A percentile compares a stretch with the other conserved stretches of the same genome.
Conservation (phyloP, 345 rosid species). For the Gossypium raimondii region DNA sequence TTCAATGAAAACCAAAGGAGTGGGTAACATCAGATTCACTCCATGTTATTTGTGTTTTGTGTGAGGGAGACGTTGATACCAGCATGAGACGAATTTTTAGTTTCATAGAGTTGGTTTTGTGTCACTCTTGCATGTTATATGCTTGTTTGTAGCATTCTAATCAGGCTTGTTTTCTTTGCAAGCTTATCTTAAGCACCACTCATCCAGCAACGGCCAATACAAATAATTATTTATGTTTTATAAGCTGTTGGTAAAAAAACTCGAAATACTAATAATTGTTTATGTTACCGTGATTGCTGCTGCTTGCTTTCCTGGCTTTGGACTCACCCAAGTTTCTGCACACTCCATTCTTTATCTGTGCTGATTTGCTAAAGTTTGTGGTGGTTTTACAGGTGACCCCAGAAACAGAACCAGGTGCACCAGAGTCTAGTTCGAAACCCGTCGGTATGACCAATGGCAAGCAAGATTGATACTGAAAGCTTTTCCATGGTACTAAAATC, state of each 20-base stretch:
- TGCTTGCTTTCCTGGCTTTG: neutral
- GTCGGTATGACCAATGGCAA: constrained; percentile 23
- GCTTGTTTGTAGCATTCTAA: neutral
- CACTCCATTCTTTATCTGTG: neutral
- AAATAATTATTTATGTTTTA: neutral
- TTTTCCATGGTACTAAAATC: neutral
- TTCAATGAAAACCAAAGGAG: neutral
- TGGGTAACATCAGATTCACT: neutral
- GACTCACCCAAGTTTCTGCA: neutral
- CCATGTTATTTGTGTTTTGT: neutral
- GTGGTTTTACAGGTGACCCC: constrained; percentile 22
- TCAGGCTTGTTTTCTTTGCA: neutral
- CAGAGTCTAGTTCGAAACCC: constrained; percentile 19
- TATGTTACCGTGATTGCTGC: neutral
- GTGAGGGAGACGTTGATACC: neutral
- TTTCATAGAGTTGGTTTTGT: neutral
- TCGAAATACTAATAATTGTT: neutral
- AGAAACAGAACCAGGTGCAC: constrained; percentile 21
- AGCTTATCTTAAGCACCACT: neutral
- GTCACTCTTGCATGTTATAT: neutral
- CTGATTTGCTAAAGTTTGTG: neutral
- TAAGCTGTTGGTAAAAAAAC: neutral
- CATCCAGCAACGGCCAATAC: neutral
- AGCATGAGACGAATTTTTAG: neutral
- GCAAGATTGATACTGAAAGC: constrained; percentile 27